Conservation (phyloP, 352 stramenopile species). For the Phytophthora meadii region DNA sequence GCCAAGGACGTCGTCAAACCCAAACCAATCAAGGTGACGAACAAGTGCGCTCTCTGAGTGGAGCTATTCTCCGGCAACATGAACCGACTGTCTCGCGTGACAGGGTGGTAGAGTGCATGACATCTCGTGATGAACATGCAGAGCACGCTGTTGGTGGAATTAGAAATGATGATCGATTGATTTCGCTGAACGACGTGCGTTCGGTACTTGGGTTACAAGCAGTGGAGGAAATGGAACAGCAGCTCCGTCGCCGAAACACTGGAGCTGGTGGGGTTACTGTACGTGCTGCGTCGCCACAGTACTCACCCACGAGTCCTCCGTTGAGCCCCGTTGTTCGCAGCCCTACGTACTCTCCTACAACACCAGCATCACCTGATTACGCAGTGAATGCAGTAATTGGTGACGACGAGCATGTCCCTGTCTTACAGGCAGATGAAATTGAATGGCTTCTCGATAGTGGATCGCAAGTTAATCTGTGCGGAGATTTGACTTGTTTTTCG, state of each 20-base stretch:
- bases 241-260: neutral
- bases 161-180: neutral
- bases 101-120: neutral
- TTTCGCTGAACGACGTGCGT: neutral
- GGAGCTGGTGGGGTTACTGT: neutral
- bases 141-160: neutral
- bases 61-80: neutral
- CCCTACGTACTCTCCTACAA: neutral
- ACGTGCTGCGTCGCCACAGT: neutral
- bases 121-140: neutral
- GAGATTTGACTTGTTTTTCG: neutral
- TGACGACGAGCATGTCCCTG: neutral
- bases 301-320: neutral
- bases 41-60: neutral
- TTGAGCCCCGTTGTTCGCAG: neutral
- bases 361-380: neutral
- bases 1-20: neutral
- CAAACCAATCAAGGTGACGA: neutral
- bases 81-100: neutral
- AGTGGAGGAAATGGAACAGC: neutral
- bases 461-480: constrained; percentile 16
- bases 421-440: neutral
- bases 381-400: neutral
- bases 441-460: constrained; percentile 1
- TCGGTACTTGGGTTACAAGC: neutral